Percentiles rank a stretch among this genome's conserved stretches.
phyloP scores from a whole-genome alignment of 192 early-diverging fungal genomes.

The Entomortierella parvispora region DNA sequence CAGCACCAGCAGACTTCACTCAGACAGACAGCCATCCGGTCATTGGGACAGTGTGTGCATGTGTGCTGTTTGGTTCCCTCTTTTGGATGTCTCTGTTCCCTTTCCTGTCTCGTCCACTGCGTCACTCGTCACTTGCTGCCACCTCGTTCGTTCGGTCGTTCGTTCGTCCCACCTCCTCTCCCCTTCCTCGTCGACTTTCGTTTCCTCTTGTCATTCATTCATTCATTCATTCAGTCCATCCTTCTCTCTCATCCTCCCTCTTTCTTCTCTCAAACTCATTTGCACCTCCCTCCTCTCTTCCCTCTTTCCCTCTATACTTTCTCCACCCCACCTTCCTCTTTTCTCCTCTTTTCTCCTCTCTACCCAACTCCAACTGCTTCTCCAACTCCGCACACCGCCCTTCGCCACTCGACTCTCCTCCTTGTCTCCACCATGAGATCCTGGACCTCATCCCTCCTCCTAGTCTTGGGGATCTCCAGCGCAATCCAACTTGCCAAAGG shows the following conservation, averaged over 20 bases:
- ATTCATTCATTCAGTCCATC: neutral
- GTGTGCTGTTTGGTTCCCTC: too few relatives aligned
- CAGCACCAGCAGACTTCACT: too few relatives aligned
- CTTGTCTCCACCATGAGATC: constrained; percentile 20
- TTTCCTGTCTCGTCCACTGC: neutral
- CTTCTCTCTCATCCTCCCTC: neutral
- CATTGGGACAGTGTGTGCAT: too few relatives aligned
- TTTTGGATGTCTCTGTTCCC: too few relatives aligned
- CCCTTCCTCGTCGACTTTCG: neutral
- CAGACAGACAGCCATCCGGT: too few relatives aligned
- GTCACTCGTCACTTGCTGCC: neutral
- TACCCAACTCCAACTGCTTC: too few relatives aligned
- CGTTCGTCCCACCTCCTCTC: neutral
- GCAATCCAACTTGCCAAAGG: constrained; percentile 22
- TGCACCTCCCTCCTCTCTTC: neutral
- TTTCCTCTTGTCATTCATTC: neutral
- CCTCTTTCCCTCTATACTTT: neutral
- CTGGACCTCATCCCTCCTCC: constrained; percentile 1
- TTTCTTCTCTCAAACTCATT: neutral
- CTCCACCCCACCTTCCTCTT: neutral
- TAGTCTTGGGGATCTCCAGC: constrained; percentile 29
- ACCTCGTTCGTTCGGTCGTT: neutral
- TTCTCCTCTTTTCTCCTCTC: neutral
- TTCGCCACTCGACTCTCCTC: constrained; percentile 1
- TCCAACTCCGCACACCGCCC: too few relatives aligned